Conservation (phyloP, 345 rosid genomes). For the Hypericum androsaemum region DNA sequence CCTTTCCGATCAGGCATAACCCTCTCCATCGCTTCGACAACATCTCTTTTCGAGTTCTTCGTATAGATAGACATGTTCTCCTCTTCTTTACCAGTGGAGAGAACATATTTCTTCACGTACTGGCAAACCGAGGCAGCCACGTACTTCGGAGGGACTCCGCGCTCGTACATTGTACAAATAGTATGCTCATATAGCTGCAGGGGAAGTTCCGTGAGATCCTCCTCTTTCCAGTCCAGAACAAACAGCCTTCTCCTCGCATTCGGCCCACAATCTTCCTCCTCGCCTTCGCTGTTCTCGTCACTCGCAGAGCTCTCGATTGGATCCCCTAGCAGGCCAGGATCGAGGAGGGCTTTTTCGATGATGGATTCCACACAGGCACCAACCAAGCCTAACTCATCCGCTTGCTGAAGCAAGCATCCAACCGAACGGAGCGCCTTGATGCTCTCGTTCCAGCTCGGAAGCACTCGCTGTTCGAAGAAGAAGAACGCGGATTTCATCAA, state of each 20-base stretch:
- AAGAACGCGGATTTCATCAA: slow-evolving; percentile 33
- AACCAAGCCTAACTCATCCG: slow-evolving; percentile 35
- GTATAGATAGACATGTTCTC: slow-evolving; percentile 25
- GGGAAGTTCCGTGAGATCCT: slow-evolving; percentile 51
- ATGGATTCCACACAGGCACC: slow-evolving; percentile 58
- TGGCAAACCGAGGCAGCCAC: slow-evolving; percentile 48
- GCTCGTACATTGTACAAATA: slow-evolving; percentile 29
- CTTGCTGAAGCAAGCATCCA: slow-evolving; percentile 27
- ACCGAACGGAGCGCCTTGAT: slow-evolving; percentile 45
- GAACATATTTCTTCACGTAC: slow-evolving; percentile 40
- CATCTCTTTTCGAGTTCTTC: slow-evolving; percentile 34
- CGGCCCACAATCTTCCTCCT: slow-evolving; percentile 33
- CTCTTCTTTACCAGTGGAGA: slow-evolving; percentile 14
- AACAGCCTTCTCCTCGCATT: slow-evolving; percentile 63
- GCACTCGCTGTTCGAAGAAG: slow-evolving; percentile 43
- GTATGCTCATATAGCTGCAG: slow-evolving; percentile 42
- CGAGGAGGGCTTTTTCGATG: slow-evolving; percentile 33
- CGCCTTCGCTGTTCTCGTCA: slow-evolving; percentile 18
- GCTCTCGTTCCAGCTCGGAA: slow-evolving; percentile 71
- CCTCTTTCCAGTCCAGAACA: slow-evolving; percentile 38
- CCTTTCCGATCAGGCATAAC: slow-evolving; percentile 49
- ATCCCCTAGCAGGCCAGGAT: slow-evolving; percentile 59
- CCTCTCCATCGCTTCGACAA: slow-evolving; percentile 54
- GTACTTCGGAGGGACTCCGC: slow-evolving; percentile 27
- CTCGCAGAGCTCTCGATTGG: not conserved